Evolutionary conservation across 148 eudicot genomes (phyloP).

Genomic region (Vaccinium vitisidaea): DNA sequence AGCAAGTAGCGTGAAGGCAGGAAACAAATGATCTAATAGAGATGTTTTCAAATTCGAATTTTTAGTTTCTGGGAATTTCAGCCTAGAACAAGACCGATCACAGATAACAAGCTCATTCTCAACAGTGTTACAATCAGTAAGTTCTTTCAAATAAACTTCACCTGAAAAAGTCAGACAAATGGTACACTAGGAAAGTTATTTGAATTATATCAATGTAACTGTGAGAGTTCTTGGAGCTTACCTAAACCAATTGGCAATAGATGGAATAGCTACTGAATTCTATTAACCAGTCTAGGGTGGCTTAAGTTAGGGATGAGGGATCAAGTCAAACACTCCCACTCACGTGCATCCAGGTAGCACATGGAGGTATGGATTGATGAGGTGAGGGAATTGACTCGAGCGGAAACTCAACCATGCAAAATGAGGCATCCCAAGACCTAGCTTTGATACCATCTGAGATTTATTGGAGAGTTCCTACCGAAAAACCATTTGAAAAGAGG

Average conservation of each 20-base stretch:
- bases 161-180: neutral
- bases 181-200: neutral
- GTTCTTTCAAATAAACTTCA: neutral
- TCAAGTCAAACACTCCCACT: neutral
- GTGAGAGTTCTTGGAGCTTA: too few relatives aligned
- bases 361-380: neutral
- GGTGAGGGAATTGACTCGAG: neutral
- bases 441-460: neutral
- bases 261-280: too few relatives aligned
- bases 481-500: neutral
- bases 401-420: neutral
- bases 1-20: neutral
- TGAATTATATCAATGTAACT: neutral
- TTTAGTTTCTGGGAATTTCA: conserved; percentile 7
- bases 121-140: neutral
- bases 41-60: neutral
- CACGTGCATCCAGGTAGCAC: neutral
- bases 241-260: too few relatives aligned
- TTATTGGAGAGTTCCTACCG: too few relatives aligned
- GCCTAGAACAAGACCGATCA: neutral
- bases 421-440: neutral
- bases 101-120: neutral
- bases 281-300: too few relatives aligned
- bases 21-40: neutral
- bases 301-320: neutral